Conservation (phyloP, 352 stramenopile genomes). For the Pilasporangium apinafurcum region DNA sequence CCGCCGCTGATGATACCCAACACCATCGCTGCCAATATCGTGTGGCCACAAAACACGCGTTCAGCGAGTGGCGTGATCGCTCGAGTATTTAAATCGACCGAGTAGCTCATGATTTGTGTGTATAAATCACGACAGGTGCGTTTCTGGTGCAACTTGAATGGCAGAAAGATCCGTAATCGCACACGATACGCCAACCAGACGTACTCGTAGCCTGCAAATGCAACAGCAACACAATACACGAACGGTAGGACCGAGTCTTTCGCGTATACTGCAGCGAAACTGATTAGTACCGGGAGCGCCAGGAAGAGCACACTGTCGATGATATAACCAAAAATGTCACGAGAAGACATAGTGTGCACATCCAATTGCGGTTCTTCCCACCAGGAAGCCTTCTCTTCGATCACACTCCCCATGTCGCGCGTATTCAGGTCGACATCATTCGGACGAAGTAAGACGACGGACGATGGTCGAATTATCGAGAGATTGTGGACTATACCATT, state of each 20-base stretch:
- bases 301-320: conserved; percentile 32
- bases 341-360: conserved; percentile 13
- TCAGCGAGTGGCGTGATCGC: conserved; percentile 45
- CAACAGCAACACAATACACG: conserved; percentile 32
- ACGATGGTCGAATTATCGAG: conserved; percentile 22
- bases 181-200: conserved; percentile 57
- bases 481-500: conserved; percentile 9
- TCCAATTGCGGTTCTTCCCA: conserved; percentile 16
- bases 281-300: conserved; percentile 17
- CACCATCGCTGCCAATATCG: conserved; percentile 11
- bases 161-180: conserved; percentile 41
- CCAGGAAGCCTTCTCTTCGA: conserved; percentile 22
- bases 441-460: conserved; percentile 14
- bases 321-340: conserved; percentile 13
- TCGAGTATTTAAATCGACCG: conserved; percentile 44
- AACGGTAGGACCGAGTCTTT: conserved; percentile 38
- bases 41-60: conserved; percentile 23
- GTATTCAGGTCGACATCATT: not conserved
- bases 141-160: conserved; percentile 64
- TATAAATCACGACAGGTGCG: conserved; percentile 65
- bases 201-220: conserved; percentile 46
- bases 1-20: conserved; percentile 8
- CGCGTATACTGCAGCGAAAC: conserved; percentile 24
- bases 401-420: not conserved
- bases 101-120: conserved; percentile 63